A percentile compares a stretch with the other conserved stretches of the same genome.
These are phyloP conservation scores for Wallacemonas sp. DNA, from an alignment of 208 protist species.

Conservation along the genomic window DNA sequence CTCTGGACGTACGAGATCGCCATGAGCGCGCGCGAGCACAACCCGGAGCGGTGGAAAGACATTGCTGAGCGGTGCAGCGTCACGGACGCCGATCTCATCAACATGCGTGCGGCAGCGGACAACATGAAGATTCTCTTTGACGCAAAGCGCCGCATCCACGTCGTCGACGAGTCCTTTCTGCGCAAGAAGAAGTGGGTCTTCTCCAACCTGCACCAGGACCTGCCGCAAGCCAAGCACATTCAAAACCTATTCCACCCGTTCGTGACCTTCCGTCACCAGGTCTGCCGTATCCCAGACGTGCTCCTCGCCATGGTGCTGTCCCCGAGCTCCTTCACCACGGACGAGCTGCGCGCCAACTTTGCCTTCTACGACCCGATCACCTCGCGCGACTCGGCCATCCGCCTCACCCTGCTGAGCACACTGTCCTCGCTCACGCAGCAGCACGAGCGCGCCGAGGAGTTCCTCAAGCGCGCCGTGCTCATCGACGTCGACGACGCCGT, in stretches of 20 bases:
- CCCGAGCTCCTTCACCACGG: slow-evolving; percentile 69
- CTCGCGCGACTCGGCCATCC: slow-evolving; percentile 74
- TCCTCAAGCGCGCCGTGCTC: slow-evolving; percentile 54
- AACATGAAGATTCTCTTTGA: slow-evolving; percentile 86
- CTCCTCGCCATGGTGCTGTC: slow-evolving; percentile 80
- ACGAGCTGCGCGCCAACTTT: slow-evolving; percentile 83
- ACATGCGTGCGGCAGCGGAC: slow-evolving; percentile 69
- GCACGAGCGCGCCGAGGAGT: slow-evolving; percentile 43
- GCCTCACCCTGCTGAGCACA: slow-evolving; percentile 71
- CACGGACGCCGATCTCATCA: slow-evolving; percentile 71
- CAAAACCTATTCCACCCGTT: slow-evolving; percentile 75
- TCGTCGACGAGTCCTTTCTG: slow-evolving; percentile 88
- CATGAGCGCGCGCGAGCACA: slow-evolving; percentile 47
- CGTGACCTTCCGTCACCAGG: slow-evolving; percentile 85
- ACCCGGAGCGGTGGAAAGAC: slow-evolving; percentile 54
- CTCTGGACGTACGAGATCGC: slow-evolving; percentile 80
- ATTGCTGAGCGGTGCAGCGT: slow-evolving; percentile 69
- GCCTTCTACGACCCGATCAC: slow-evolving; percentile 89
- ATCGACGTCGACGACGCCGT: slow-evolving; percentile 81
- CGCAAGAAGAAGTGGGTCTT: slow-evolving; percentile 84
- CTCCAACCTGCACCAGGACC: slow-evolving; percentile 46
- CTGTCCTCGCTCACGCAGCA: slow-evolving; percentile 69
- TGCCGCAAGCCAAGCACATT: slow-evolving; percentile 30
- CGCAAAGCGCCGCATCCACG: slow-evolving; percentile 73
- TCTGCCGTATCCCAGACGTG: slow-evolving; percentile 86